Percentiles rank a stretch among this genome's conserved stretches.
phyloP scores from a whole-genome alignment of 768 basidiomycete species.

The Polyporus arcularius region DNA sequence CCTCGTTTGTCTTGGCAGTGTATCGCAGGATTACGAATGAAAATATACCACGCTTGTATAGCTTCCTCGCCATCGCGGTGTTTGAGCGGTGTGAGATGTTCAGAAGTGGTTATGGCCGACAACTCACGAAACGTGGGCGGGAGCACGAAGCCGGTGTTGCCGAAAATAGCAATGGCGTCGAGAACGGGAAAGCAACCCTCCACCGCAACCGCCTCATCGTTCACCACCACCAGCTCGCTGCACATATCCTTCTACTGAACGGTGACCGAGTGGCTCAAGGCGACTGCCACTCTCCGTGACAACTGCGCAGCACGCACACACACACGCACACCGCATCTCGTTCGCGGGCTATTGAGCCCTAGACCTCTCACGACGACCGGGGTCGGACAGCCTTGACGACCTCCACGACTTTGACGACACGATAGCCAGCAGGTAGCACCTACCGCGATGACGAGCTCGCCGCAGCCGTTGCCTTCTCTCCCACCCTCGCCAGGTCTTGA shows the following conservation, averaged over 20 bases:
- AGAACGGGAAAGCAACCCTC: background rate
- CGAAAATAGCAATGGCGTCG: constrained; percentile 10
- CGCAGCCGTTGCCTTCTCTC: constrained; percentile 34
- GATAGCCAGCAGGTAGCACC: background rate
- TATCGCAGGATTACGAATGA: constrained; percentile 10
- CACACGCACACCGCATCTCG: background rate
- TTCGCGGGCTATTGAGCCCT: background rate
- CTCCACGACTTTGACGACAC: constrained; percentile 21
- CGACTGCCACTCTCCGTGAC: background rate
- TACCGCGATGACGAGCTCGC: constrained; percentile 14
- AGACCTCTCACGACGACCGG: background rate
- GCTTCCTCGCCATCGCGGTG: background rate
- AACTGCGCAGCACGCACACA: background rate
- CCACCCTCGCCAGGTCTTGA: constrained; percentile 36
- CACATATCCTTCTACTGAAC: background rate
- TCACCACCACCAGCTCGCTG: background rate
- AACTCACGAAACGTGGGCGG: background rate
- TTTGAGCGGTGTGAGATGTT: background rate
- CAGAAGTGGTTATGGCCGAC: background rate
- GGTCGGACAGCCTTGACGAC: background rate
- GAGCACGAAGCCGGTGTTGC: background rate
- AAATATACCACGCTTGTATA: constrained; percentile 18
- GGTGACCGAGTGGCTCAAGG: background rate
- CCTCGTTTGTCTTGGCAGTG: constrained; percentile 17
- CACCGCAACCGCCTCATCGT: background rate